A percentile compares a stretch with the other conserved stretches of the same genome.
Evolutionary conservation across 1,284 basidiomycete species (phyloP).

Genomic region (Tranzscheliella williamsii): DNA sequence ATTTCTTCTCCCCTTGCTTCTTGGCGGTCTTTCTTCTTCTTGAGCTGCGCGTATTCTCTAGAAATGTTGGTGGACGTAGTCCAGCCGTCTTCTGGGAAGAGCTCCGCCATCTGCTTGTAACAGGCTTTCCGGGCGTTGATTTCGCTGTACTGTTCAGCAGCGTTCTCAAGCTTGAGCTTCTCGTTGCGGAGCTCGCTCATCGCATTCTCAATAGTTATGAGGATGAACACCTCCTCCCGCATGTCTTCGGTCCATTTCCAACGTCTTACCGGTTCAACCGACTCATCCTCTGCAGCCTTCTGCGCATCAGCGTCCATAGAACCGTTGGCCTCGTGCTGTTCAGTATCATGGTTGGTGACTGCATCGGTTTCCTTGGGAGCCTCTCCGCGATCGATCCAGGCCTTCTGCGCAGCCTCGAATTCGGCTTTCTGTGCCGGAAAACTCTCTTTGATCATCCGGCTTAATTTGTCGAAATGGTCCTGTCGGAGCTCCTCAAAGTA

Average conservation of each 20-base stretch:
- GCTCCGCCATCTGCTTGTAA: conserved; percentile 53
- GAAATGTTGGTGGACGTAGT: conserved; percentile 55
- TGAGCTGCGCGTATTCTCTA: conserved; percentile 44
- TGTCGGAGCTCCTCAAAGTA: conserved; percentile 51
- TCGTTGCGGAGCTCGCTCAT: conserved; percentile 57
- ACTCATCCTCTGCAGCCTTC: conserved; percentile 24
- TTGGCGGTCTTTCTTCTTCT: conserved; percentile 48
- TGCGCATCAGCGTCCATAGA: conserved; percentile 22
- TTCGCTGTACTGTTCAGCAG: conserved; percentile 50
- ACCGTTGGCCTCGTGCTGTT: conserved; percentile 1
- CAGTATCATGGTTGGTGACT: not conserved
- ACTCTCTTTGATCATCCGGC: conserved; percentile 36
- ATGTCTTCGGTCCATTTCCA: conserved; percentile 57
- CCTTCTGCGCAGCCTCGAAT: conserved; percentile 40
- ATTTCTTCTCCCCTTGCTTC: conserved; percentile 36
- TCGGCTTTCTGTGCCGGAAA: conserved; percentile 45
- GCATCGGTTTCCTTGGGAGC: conserved; percentile 23
- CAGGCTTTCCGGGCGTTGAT: conserved; percentile 54
- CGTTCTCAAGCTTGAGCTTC: conserved; percentile 53
- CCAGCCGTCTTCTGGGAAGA: conserved; percentile 54
- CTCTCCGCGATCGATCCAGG: conserved; percentile 34
- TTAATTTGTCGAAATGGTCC: conserved; percentile 46
- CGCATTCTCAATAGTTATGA: conserved; percentile 56
- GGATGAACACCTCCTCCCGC: conserved; percentile 52
- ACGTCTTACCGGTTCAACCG: conserved; percentile 43